phyloP scores from a whole-genome alignment of 2,329 filamentous ascomycete species.

The Lecanicillium sp. region DNA sequence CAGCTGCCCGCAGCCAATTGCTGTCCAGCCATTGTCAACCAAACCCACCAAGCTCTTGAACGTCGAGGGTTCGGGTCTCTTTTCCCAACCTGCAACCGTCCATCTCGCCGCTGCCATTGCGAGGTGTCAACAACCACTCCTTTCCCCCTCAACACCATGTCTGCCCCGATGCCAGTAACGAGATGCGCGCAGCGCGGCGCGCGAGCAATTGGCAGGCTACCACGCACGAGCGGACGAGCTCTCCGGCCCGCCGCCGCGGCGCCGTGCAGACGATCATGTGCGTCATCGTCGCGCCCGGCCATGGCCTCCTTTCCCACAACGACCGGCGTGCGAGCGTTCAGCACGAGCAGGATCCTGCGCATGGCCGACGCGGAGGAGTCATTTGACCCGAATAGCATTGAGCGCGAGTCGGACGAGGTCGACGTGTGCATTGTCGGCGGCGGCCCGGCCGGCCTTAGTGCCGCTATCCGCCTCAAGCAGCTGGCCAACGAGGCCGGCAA shows the following conservation, averaged over 20 bases:
- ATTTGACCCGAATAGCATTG: constrained; percentile 61
- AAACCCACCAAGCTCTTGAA: not conserved
- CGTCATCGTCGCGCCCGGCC: constrained; percentile 3
- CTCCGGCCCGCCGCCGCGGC: constrained; percentile 15
- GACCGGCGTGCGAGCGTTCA: constrained; percentile 25
- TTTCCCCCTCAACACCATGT: constrained; percentile 18
- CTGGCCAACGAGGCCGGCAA: constrained; percentile 90
- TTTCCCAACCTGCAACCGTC: constrained; percentile 17
- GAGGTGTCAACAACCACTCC: not conserved
- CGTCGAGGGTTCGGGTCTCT: constrained; percentile 1
- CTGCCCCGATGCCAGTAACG: constrained; percentile 28
- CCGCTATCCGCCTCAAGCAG: constrained; percentile 92
- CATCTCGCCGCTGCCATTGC: not conserved
- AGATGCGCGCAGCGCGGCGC: constrained; percentile 31
- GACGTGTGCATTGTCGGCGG: constrained; percentile 96
- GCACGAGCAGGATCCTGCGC: constrained; percentile 21
- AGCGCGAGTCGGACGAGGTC: constrained; percentile 86
- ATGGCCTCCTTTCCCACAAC: not conserved
- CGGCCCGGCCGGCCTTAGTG: constrained; percentile 87
- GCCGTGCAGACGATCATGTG: constrained; percentile 6
- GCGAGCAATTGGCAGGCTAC: constrained; percentile 21
- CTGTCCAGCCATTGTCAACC: constrained; percentile 9
- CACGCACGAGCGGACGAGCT: constrained; percentile 17
- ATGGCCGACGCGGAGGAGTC: constrained; percentile 34
- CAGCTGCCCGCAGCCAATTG: constrained; percentile 5